phyloP scores from a whole-genome alignment of 2,329 filamentous ascomycete genomes.

The Chaetomiaceae sp. region DNA sequence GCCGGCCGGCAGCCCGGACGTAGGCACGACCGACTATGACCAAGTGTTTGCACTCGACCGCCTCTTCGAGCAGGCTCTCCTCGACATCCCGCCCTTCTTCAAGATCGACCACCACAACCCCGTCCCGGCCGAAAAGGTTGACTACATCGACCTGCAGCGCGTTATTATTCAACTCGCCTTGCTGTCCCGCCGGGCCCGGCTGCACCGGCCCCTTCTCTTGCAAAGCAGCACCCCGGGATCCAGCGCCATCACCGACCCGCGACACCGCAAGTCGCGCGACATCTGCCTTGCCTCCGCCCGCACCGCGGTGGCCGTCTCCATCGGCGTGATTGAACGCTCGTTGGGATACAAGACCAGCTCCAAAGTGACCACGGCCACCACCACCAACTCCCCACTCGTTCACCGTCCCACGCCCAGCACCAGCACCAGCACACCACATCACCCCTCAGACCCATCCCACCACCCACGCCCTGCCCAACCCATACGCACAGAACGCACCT shows the following conservation, averaged over 20 bases:
- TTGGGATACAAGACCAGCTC: too few species aligned
- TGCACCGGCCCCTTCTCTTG: slow-evolving; percentile 6
- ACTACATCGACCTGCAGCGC: slow-evolving; percentile 1
- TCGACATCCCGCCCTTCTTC: slow-evolving; percentile 1
- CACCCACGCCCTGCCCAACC: background rate
- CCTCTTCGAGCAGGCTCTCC: background rate
- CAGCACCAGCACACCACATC: too few species aligned
- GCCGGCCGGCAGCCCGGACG: background rate
- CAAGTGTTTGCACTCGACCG: background rate
- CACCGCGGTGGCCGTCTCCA: background rate
- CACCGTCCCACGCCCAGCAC: too few species aligned
- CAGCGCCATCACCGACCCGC: background rate
- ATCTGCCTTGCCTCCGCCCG: slow-evolving; percentile 2
- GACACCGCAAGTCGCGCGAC: background rate
- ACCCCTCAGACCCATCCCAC: background rate
- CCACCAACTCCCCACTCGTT: too few species aligned
- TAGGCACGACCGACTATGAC: slow-evolving; percentile 2
- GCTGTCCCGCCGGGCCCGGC: slow-evolving; percentile 1
- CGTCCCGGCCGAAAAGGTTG: background rate
- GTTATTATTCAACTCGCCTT: slow-evolving; percentile 2
- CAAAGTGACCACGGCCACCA: too few species aligned
- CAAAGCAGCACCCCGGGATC: too few species aligned
- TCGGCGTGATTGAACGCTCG: background rate
- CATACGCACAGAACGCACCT: background rate
- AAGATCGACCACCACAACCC: background rate